Evolutionary conservation across 345 rosid species (phyloP).

Genomic region (Lepidium didymum): DNA sequence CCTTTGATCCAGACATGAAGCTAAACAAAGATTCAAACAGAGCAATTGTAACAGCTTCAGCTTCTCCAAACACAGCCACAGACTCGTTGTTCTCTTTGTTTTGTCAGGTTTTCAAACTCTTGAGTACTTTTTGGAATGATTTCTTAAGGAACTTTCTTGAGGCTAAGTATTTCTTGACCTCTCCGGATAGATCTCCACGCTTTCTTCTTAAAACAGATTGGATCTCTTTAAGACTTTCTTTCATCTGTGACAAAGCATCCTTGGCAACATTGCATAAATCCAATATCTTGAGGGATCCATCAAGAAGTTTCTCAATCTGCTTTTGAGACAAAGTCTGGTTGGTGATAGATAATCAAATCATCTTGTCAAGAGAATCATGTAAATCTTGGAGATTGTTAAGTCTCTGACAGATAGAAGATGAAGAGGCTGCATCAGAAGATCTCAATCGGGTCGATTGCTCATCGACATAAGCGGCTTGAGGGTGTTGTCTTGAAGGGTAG

Average conservation of each 20-base stretch:
- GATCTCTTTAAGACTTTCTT: slow-evolving; percentile 24
- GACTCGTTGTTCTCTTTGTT: slow-evolving; percentile 14
- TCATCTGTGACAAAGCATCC: slow-evolving; percentile 23
- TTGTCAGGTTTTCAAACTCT: slow-evolving; percentile 10
- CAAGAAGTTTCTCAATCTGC: slow-evolving; percentile 27
- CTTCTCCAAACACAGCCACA: slow-evolving; percentile 23
- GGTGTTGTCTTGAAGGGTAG: slow-evolving; percentile 40
- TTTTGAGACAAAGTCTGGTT: slow-evolving; percentile 25
- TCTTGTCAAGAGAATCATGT: slow-evolving; percentile 21
- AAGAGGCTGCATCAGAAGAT: slow-evolving; percentile 20
- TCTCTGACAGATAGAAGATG: slow-evolving; percentile 12
- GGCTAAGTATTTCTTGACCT: slow-evolving; percentile 35
- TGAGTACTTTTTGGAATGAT: slow-evolving; percentile 16
- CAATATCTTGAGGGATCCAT: slow-evolving; percentile 29
- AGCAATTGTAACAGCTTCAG: slow-evolving; percentile 12
- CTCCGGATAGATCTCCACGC: slow-evolving; percentile 8
- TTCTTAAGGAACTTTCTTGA: slow-evolving; percentile 32
- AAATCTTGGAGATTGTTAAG: slow-evolving; percentile 31
- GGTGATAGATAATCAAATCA: slow-evolving; percentile 18
- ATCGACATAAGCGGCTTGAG: slow-evolving; percentile 23
- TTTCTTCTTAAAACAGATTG: slow-evolving; percentile 30
- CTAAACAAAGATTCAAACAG: slow-evolving; percentile 33
- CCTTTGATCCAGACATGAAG: slow-evolving; percentile 28
- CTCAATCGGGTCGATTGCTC: slow-evolving; percentile 30
- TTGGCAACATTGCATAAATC: slow-evolving; percentile 32